Evolutionary conservation across 2,329 filamentous ascomycete species (phyloP), one percentile per base, ranked within the genome.

Genomic region (Mollisiaceae sp.): DNA sequence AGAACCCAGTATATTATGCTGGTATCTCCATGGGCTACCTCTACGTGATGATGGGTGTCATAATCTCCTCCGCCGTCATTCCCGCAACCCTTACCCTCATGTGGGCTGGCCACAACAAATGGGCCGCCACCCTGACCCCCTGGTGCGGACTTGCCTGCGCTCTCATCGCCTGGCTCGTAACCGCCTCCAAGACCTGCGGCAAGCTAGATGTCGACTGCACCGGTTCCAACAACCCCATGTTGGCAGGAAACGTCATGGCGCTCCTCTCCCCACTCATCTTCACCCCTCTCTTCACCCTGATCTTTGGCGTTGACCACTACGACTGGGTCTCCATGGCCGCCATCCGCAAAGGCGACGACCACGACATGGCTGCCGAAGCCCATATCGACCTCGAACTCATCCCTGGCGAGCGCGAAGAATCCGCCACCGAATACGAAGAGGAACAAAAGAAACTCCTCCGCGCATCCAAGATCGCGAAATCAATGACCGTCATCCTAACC

Each of bases 21-120:
- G 83, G 85, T 47, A 91, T 97, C 67, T 90, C 87, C 12, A 95
- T 97, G 91, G 93, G 93, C 12, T 96, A 94, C 73, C 82, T 96
- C 2, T 96, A 96, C 75, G 81, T 97, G 1, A 86, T 97, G 75
- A 97, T 97, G 93, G 94, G 93, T 8, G 91, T 93, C 59, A 92
- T 97, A 73, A 95, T 97, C 75, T 93, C 90, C 0, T 87, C 91
- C 0, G 93, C 92, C 2, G 93, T 97, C 3, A 84, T 97, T 14
- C 93, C 94, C 0, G 91, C 92, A 0, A 90, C 92, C 0, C 80
- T 97, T 68, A 91, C 92, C 0, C 84, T 97, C 0, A 82, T 93
- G 65, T 97, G 93, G 92, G 86, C 85, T 35, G 87, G 89, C 1
- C 93, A 96, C 77, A 93, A 92, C 74, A 89, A 87, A 81, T 87